phyloP scores from a whole-genome alignment of 257 asterid genomes.

The Plectranthus barbatus region DNA sequence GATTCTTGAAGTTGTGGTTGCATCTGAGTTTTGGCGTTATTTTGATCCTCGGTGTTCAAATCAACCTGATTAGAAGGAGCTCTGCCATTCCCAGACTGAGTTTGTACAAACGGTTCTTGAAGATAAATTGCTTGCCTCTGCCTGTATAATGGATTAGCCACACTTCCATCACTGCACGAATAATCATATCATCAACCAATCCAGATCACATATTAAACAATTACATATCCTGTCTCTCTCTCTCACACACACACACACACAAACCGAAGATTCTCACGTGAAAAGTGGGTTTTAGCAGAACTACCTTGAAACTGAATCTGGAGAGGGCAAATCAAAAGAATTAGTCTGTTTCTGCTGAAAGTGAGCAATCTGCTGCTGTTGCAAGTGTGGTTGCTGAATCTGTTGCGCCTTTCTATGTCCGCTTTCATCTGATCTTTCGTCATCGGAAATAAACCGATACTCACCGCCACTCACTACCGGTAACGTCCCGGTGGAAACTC shows the following conservation, averaged over 20 bases:
- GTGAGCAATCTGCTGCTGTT: constrained; percentile 28
- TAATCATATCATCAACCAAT: constrained; percentile 8
- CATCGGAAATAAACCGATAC: constrained; percentile 47
- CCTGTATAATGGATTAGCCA: constrained; percentile 47
- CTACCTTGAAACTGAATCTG: constrained; percentile 85
- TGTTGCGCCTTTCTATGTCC: constrained; percentile 36
- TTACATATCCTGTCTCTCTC: too few species aligned
- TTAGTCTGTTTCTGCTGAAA: constrained; percentile 44
- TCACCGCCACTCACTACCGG: constrained; percentile 50
- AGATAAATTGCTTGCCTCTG: too few species aligned
- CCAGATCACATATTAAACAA: constrained; percentile 5
- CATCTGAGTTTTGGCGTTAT: constrained; percentile 31
- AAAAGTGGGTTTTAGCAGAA: background rate
- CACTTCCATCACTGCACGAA: constrained; percentile 69
- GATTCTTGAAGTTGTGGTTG: constrained; percentile 52
- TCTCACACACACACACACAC: too few species aligned
- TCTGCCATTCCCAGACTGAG: constrained; percentile 38
- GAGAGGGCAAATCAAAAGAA: constrained; percentile 68
- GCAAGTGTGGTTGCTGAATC: constrained; percentile 38
- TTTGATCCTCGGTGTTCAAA: constrained; percentile 30
- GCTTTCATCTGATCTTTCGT: constrained; percentile 71
- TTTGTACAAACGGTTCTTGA: constrained; percentile 30
- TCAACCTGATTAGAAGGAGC: constrained; percentile 35
- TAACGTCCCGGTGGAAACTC: constrained; percentile 9
- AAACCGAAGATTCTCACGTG: background rate